Evolutionary conservation across 306 rosid genomes (phyloP), one percentile per base, ranked within the genome.

Genomic region (Urtica urens): DNA sequence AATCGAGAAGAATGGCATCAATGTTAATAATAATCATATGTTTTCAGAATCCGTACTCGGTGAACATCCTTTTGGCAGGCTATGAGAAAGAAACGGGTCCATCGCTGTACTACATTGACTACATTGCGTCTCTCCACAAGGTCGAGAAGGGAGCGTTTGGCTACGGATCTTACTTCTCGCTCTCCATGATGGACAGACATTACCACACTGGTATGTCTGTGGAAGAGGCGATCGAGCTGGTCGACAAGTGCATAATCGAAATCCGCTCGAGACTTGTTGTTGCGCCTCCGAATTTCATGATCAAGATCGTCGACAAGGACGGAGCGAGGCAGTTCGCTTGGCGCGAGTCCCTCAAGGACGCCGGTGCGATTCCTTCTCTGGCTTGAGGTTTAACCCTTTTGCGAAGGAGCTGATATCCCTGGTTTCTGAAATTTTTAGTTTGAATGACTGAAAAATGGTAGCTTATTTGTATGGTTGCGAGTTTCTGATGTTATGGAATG

Each of bases 71-170:
- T 53, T 67, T 88, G 67, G 93, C 96, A 62, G 96, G 96, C 35
- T 88, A 71, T 38, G 95, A 88, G 71, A 80, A 88, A 62, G 94
- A 87, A 66, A 79, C 81, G 0, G 95, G 94, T 0, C 86, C 94
- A 25, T 69, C 84, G 39, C 81, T 88, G n/a, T 88, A 67, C 78
- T 83, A 83, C 39, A 71, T 88, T 10, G 96, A 88, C 55, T 88
- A 88, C 75, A 83, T 88, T 49, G 94, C 96, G 35, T 72, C 96
- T 4, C 88, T 90, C 27, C 99, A 90, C 93, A 90, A 90, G 81
- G 87, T 90, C 72, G 95, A 90, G 35, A 90, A 79, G 76, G 99
- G 93, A 39, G 95, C 99, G 46, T 90, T 85, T 51, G 99, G 99
- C 23, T 90, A 82, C 39, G 99, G 94, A 2, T 85, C 99, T 35